Evolutionary conservation across 441 rosid genomes (phyloP).

Genomic region (Breynia disticha): DNA sequence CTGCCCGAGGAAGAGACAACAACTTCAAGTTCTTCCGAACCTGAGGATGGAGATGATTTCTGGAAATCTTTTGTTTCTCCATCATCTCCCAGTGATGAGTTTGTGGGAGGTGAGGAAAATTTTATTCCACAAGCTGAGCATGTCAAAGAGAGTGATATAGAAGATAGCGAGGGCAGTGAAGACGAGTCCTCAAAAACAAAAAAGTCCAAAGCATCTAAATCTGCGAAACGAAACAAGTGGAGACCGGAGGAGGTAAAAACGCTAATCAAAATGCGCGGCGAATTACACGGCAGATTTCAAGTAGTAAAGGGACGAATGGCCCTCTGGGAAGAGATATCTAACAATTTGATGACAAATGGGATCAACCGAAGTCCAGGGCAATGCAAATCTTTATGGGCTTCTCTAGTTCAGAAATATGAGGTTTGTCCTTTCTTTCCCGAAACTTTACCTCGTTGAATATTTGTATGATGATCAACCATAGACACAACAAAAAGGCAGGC

Average conservation of each 20-base stretch:
- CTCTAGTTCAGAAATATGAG: constrained; percentile 76
- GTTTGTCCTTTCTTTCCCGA: constrained; percentile 23
- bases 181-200: constrained; percentile 30
- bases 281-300: constrained; percentile 56
- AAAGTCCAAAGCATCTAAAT: constrained; percentile 43
- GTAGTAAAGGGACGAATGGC: constrained; percentile 84
- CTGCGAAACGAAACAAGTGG: constrained; percentile 60
- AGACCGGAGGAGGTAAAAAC: constrained; percentile 73
- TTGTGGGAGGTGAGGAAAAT: constrained; percentile 16
- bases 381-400: constrained; percentile 88
- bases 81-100: constrained; percentile 23
- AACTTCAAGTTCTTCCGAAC: constrained; percentile 21
- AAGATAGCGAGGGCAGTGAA: constrained; percentile 24
- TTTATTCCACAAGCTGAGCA: constrained; percentile 15
- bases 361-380: constrained; percentile 59
- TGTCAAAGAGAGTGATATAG: constrained; percentile 17
- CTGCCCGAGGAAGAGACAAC: constrained; percentile 33
- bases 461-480: neutral
- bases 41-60: constrained; percentile 41
- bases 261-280: constrained; percentile 63
- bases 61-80: constrained; percentile 49
- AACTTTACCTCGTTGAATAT: neutral
- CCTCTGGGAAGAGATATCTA: constrained; percentile 89
- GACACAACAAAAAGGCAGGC: too few relatives aligned
- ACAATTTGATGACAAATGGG: constrained; percentile 50